Percentiles rank a stretch among this genome's conserved stretches.
Evolutionary conservation across 148 eudicot genomes (phyloP).

Genomic region (Heliosperma pusillum): DNA sequence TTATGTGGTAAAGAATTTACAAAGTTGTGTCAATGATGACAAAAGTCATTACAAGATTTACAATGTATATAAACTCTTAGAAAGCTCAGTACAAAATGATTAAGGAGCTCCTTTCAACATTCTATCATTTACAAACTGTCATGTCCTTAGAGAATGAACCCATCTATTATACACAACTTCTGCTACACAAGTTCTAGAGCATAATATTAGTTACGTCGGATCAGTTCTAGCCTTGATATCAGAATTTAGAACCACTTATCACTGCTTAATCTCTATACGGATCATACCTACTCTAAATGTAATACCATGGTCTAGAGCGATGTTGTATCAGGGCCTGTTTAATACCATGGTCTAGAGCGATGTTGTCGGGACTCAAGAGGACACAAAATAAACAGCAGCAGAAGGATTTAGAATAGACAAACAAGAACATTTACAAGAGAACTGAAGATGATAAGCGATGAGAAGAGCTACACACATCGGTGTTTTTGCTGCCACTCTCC

Average conservation of each 20-base stretch:
- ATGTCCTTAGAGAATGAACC: neutral
- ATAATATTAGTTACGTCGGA: neutral
- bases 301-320: neutral
- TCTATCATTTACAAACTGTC: constrained; percentile 1
- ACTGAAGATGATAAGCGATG: neutral
- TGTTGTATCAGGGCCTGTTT: too few species aligned
- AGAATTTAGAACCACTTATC: too few species aligned
- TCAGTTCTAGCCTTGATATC: neutral
- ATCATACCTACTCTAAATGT: too few species aligned
- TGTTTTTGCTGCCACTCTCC: constrained; percentile 58
- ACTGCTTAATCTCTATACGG: too few species aligned
- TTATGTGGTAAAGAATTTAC: too few species aligned
- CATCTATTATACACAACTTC: neutral
- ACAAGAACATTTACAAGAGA: neutral
- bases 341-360: too few species aligned
- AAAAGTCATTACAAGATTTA: too few species aligned
- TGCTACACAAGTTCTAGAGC: neutral
- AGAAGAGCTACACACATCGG: neutral
- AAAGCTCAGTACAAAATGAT: neutral
- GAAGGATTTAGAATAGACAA: neutral
- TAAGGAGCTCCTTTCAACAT: neutral
- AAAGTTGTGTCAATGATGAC: too few species aligned
- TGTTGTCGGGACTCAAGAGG: neutral
- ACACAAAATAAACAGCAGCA: too few species aligned
- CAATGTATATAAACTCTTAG: neutral